Conservation (phyloP, 2,329 filamentous ascomycete genomes). For the Xylaria sp. region DNA sequence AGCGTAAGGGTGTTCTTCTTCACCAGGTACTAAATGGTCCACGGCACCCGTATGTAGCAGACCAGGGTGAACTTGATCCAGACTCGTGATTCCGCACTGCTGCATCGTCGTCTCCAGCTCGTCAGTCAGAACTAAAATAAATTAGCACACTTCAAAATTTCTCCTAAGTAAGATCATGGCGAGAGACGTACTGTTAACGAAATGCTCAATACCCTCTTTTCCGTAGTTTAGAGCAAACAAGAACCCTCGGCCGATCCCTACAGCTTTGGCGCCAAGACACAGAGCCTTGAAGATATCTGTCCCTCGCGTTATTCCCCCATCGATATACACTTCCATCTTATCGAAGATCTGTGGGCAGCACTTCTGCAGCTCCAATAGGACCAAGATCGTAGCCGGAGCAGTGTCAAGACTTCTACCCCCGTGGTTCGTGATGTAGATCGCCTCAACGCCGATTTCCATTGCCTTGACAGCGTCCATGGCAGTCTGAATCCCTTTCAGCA, state of each 20-base stretch:
- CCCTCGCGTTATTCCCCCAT: slow-evolving; percentile 72
- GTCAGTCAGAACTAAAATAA: slow-evolving; percentile 60
- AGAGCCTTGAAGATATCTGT: slow-evolving; percentile 75
- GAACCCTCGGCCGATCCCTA: slow-evolving; percentile 70
- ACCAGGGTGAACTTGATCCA: slow-evolving; percentile 69
- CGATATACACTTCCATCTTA: slow-evolving; percentile 69
- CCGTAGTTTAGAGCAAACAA: slow-evolving; percentile 71
- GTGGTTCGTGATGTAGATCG: slow-evolving; percentile 76
- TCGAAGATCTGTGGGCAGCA: slow-evolving; percentile 70
- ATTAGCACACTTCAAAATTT: slow-evolving; percentile 21
- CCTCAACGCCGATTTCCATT: slow-evolving; percentile 69
- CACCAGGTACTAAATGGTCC: slow-evolving; percentile 57
- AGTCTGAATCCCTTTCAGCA: slow-evolving; percentile 77
- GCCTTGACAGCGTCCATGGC: slow-evolving; percentile 70
- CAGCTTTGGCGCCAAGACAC: slow-evolving; percentile 71
- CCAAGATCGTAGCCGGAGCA: slow-evolving; percentile 64
- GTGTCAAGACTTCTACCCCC: slow-evolving; percentile 68
- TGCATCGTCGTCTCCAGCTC: slow-evolving; percentile 74
- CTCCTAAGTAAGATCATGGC: neutral
- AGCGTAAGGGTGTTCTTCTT: slow-evolving; percentile 58
- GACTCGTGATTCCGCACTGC: slow-evolving; percentile 69
- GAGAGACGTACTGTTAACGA: slow-evolving; percentile 60
- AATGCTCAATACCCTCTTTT: slow-evolving; percentile 64
- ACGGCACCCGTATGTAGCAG: slow-evolving; percentile 66
- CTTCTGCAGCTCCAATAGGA: slow-evolving; percentile 70